A percentile compares a stretch with the other conserved stretches of the same genome.
Conservation (phyloP, 495 filamentous ascomycete species). For the Hyaloscypha variabilis region DNA sequence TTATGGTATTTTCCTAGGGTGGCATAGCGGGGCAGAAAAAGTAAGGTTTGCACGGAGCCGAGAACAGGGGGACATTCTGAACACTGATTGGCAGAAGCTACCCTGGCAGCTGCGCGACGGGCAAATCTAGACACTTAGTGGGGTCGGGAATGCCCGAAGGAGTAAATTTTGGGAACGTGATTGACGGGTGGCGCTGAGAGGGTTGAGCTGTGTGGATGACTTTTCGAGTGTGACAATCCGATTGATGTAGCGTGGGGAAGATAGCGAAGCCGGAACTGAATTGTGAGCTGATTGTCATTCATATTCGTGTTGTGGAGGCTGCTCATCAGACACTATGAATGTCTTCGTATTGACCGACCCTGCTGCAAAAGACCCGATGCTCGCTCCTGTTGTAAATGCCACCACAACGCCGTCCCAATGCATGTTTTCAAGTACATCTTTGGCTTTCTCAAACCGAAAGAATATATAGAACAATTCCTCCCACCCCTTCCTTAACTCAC, state of each 20-base stretch:
- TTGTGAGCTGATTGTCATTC: constrained; percentile 3
- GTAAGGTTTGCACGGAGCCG: background rate
- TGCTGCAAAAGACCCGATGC: background rate
- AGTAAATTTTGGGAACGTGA: constrained; percentile 10
- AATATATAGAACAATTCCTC: no score
- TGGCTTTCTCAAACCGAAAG: background rate
- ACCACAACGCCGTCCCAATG: constrained; percentile 12
- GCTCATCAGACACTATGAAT: background rate
- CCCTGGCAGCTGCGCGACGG: constrained; percentile 7
- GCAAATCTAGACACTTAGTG: background rate
- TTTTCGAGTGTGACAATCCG: background rate
- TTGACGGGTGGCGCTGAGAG: constrained; percentile 7
- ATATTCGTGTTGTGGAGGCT: constrained; percentile 5
- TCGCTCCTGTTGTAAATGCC: background rate
- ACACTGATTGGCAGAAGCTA: background rate
- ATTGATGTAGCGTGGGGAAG: constrained; percentile 4
- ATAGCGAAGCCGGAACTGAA: background rate
- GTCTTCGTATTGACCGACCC: background rate
- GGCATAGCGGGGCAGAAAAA: constrained; percentile 21
- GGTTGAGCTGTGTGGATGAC: background rate
- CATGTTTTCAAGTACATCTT: background rate
- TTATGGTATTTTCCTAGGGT: background rate
- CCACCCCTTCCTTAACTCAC: no score
- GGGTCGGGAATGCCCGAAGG: constrained; percentile 3
- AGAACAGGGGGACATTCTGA: background rate